These are phyloP conservation scores for Trypanosomatidae sp. DNA, from an alignment of 208 protist species.

Conservation along the genomic window DNA sequence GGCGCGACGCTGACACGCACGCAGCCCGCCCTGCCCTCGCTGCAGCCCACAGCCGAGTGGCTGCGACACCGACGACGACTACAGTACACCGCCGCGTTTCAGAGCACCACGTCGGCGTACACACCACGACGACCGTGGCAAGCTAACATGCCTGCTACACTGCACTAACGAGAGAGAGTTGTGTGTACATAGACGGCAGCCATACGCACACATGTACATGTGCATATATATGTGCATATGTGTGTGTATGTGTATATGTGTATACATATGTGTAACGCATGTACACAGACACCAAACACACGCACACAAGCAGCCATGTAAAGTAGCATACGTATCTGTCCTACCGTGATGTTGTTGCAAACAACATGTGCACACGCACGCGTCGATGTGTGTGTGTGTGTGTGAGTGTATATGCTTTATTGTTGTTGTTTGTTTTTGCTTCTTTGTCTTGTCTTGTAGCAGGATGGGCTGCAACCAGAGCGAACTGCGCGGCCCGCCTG, in stretches of 20 bases:
- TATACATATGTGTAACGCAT: too few species aligned
- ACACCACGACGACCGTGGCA: conserved; percentile 15
- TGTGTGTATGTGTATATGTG: too few species aligned
- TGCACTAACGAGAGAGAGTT: too few species aligned
- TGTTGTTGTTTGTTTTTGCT: conserved; percentile 1
- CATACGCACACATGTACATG: too few species aligned
- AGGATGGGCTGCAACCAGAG: conserved; percentile 18
- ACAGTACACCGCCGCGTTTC: conserved; percentile 30
- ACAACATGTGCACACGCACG: too few species aligned
- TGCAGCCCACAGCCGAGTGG: conserved; percentile 19
- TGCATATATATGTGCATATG: too few species aligned
- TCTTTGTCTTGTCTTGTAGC: conserved; percentile 2
- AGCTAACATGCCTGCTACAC: conserved; percentile 14
- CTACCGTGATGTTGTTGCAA: too few species aligned
- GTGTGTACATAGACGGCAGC: too few species aligned
- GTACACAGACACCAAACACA: too few species aligned
- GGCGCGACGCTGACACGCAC: too few species aligned
- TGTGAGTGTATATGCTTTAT: conserved; percentile 2
- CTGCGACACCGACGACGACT: conserved; percentile 23
- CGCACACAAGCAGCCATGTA: conserved; percentile 1
- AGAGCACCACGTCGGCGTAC: conserved; percentile 19
- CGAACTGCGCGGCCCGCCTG: conserved; percentile 2
- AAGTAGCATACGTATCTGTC: too few species aligned
- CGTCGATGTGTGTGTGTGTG: not conserved
- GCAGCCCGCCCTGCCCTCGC: conserved; percentile 4